phyloP scores from a whole-genome alignment of 1,284 basidiomycete species.

The Binderoboletus segoi region DNA sequence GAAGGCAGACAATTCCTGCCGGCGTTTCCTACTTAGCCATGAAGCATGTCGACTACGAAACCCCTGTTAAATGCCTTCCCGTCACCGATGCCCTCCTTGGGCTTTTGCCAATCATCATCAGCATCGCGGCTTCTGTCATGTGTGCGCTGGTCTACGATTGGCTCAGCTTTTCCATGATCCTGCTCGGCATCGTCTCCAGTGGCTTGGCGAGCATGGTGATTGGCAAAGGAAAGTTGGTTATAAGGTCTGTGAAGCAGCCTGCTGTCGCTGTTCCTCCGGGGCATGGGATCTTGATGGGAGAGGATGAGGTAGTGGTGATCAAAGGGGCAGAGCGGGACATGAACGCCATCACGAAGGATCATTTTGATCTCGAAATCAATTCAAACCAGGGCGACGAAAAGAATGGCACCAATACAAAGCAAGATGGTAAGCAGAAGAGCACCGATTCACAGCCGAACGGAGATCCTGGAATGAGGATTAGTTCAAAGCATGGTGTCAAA shows the following conservation, averaged over 20 bases:
- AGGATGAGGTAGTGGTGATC: conserved; percentile 20
- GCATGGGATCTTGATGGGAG: conserved; percentile 19
- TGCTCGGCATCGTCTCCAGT: conserved; percentile 34
- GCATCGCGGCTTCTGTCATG: conserved; percentile 22
- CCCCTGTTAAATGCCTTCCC: conserved; percentile 3
- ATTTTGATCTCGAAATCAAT: conserved; percentile 19
- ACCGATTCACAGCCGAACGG: no score
- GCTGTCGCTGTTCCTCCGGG: conserved; percentile 22
- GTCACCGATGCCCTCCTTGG: conserved; percentile 17
- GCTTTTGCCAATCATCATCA: conserved; percentile 26
- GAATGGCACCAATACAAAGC: no score
- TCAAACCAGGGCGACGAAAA: background rate
- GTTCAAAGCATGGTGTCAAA: background rate
- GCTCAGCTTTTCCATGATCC: conserved; percentile 30
- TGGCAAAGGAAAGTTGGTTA: conserved; percentile 18
- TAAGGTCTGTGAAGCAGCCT: conserved; percentile 9
- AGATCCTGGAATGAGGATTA: background rate
- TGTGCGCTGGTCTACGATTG: conserved; percentile 28
- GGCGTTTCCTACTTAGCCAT: conserved; percentile 25
- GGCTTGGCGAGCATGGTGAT: conserved; percentile 25
- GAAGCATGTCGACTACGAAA: background rate
- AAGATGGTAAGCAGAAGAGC: background rate
- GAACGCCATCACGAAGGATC: conserved; percentile 32
- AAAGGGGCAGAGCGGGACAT: conserved; percentile 34
- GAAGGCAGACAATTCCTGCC: conserved; percentile 13